A percentile compares a stretch with the other conserved stretches of the same genome.
These are phyloP conservation scores for Saturnispora gosingensis DNA, from an alignment of 805 yeast genomes.

Conservation along the genomic window DNA sequence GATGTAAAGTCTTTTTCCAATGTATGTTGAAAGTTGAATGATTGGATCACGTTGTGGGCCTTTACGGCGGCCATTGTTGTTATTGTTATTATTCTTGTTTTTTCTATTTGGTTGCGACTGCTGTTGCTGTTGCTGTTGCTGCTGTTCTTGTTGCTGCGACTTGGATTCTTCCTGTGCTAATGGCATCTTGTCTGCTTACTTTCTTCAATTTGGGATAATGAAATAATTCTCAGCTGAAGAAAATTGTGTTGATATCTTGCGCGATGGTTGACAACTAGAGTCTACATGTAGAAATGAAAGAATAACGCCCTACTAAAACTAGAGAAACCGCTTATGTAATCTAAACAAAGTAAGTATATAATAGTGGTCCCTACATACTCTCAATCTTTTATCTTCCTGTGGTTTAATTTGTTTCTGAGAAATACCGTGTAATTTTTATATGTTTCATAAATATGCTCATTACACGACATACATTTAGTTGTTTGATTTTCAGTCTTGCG, in stretches of 20 bases:
- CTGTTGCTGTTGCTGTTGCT: not conserved
- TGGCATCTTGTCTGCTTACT: not conserved
- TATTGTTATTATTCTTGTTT: not conserved
- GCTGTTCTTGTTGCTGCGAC: not conserved
- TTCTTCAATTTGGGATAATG: not conserved
- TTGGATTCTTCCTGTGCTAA: not conserved
- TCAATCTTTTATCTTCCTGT: too few species aligned
- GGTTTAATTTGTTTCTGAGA: too few species aligned
- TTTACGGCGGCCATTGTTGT: slow-evolving; percentile 30
- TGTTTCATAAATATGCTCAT: too few species aligned
- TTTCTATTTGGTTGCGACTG: slow-evolving; percentile 9
- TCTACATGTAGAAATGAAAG: not conserved
- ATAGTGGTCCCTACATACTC: too few species aligned
- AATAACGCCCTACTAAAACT: not conserved
- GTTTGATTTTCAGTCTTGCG: too few species aligned
- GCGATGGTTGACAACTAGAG: not conserved
- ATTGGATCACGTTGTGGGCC: slow-evolving; percentile 93
- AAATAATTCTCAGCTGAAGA: not conserved
- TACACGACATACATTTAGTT: too few species aligned
- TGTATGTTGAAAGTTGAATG: slow-evolving; percentile 65
- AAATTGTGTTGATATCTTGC: not conserved
- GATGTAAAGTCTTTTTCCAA: slow-evolving; percentile 64
- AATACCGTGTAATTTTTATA: too few species aligned
- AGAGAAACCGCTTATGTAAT: not conserved
- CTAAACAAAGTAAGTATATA: not conserved